Percentiles rank a stretch among this genome's conserved stretches.
phyloP scores from a whole-genome alignment of 2,329 filamentous ascomycete species.

The Colletotrichum acutatum region DNA sequence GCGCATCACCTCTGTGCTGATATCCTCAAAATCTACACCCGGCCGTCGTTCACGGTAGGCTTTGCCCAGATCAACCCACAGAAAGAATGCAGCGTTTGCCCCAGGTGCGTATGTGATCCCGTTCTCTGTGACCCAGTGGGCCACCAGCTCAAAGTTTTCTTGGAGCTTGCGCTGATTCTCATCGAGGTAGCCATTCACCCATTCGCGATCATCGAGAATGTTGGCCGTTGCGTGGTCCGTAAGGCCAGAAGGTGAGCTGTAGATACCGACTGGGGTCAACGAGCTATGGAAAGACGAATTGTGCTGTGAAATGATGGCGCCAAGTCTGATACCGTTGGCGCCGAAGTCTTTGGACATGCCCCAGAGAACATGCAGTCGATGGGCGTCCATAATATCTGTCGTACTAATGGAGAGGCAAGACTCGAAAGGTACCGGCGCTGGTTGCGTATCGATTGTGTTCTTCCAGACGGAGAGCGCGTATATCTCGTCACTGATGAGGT shows the following conservation, averaged over 20 bases:
- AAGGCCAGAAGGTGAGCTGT: slow-evolving; percentile 24
- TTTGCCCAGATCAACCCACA: slow-evolving; percentile 61
- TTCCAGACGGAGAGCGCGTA: slow-evolving; percentile 57
- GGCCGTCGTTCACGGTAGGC: slow-evolving; percentile 74
- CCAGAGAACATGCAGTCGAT: slow-evolving; percentile 53
- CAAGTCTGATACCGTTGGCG: slow-evolving; percentile 55
- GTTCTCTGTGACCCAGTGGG: slow-evolving; percentile 48
- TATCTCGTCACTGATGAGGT: slow-evolving; percentile 60
- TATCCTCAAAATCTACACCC: slow-evolving; percentile 83
- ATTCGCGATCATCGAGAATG: slow-evolving; percentile 29
- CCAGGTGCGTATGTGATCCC: slow-evolving; percentile 57
- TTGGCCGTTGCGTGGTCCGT: slow-evolving; percentile 30
- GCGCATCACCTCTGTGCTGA: not conserved
- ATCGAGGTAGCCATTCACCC: slow-evolving; percentile 55
- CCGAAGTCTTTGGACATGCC: slow-evolving; percentile 51
- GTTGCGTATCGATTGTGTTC: slow-evolving; percentile 49
- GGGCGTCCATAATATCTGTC: slow-evolving; percentile 50
- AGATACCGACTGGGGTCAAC: slow-evolving; percentile 18
- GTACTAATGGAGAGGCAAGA: slow-evolving; percentile 48
- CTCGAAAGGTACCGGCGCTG: slow-evolving; percentile 50
- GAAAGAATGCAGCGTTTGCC: slow-evolving; percentile 64
- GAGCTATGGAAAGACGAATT: slow-evolving; percentile 39
- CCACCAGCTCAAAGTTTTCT: slow-evolving; percentile 51
- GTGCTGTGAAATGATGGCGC: slow-evolving; percentile 41
- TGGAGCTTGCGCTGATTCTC: slow-evolving; percentile 54